Evolutionary conservation across 306 rosid species (phyloP).

Genomic region (Quercus robur): DNA sequence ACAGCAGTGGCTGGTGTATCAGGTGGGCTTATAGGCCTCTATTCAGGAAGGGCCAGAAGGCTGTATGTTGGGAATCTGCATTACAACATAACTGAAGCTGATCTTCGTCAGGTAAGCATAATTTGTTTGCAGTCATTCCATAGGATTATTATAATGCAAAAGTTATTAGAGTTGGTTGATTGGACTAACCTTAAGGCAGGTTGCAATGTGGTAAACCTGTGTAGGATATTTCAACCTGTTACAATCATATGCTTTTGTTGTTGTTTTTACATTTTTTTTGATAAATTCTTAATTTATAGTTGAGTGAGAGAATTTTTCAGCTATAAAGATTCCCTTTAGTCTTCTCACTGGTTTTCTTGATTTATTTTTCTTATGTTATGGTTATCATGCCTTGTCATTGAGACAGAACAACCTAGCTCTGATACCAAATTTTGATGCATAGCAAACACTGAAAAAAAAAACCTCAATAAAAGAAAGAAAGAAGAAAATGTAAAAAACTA

Average conservation of each 20-base stretch:
- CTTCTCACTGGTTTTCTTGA: neutral
- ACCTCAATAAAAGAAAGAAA: too few species aligned
- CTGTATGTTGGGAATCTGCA: conserved; percentile 95
- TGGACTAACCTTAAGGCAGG: neutral
- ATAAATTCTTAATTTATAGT: neutral
- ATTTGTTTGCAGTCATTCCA: conserved; percentile 4
- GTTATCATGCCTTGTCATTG: neutral
- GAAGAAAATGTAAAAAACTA: too few species aligned
- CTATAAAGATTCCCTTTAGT: neutral
- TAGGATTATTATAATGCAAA: conserved; percentile 10
- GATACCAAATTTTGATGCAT: too few species aligned
- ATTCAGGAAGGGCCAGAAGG: conserved; percentile 93
- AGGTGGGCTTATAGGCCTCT: conserved; percentile 70
- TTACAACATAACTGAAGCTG: conserved; percentile 79
- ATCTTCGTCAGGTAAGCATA: conserved; percentile 70
- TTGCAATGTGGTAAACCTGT: neutral
- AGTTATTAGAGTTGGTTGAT: conserved; percentile 12
- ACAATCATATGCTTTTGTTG: conserved; percentile 1
- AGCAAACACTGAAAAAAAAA: too few species aligned
- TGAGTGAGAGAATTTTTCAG: neutral
- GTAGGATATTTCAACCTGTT: neutral
- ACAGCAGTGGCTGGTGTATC: conserved; percentile 52
- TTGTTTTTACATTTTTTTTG: neutral
- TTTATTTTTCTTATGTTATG: neutral
- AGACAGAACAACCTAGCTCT: too few species aligned